Percentiles rank a stretch among this genome's conserved stretches.
Conservation (phyloP, 2,329 filamentous ascomycete species). For the Calonectria naviculata region DNA sequence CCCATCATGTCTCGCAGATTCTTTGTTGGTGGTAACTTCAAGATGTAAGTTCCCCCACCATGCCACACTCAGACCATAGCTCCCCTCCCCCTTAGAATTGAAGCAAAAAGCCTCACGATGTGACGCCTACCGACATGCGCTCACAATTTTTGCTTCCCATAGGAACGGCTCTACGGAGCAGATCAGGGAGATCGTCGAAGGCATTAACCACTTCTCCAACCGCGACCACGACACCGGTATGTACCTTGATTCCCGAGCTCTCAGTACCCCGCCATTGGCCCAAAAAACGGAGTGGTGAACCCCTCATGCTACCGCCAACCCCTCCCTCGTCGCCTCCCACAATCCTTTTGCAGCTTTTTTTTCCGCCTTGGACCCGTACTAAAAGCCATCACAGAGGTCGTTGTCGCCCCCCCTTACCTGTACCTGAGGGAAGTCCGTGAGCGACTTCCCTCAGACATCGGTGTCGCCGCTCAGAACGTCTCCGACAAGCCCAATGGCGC, state of each 20-base stretch:
- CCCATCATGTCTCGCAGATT: constrained; percentile 92
- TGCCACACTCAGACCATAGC: constrained; percentile 28
- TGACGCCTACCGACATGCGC: constrained; percentile 11
- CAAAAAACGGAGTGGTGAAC: constrained; percentile 16
- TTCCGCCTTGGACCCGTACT: neutral
- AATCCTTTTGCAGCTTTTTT: neutral
- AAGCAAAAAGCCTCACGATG: constrained; percentile 44
- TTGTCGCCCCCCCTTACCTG: constrained; percentile 89
- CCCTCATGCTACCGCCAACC: constrained; percentile 17
- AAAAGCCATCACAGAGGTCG: constrained; percentile 75
- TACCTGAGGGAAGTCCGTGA: constrained; percentile 92
- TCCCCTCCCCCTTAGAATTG: constrained; percentile 26
- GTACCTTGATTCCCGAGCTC: constrained; percentile 43
- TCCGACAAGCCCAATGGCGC: constrained; percentile 97
- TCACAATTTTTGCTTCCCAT: constrained; percentile 21
- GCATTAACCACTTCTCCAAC: constrained; percentile 83
- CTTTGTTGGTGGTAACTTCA: constrained; percentile 99
- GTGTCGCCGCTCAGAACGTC: constrained; percentile 95
- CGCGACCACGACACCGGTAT: constrained; percentile 80
- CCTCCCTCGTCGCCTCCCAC: neutral
- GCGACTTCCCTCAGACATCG: constrained; percentile 78
- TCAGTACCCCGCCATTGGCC: constrained; percentile 6
- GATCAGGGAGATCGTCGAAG: constrained; percentile 90
- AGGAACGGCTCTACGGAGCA: constrained; percentile 95
- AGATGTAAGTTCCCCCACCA: constrained; percentile 77